These are phyloP conservation scores for Myxozyma melibiosi DNA, from an alignment of 805 yeast genomes.

Conservation along the genomic window DNA sequence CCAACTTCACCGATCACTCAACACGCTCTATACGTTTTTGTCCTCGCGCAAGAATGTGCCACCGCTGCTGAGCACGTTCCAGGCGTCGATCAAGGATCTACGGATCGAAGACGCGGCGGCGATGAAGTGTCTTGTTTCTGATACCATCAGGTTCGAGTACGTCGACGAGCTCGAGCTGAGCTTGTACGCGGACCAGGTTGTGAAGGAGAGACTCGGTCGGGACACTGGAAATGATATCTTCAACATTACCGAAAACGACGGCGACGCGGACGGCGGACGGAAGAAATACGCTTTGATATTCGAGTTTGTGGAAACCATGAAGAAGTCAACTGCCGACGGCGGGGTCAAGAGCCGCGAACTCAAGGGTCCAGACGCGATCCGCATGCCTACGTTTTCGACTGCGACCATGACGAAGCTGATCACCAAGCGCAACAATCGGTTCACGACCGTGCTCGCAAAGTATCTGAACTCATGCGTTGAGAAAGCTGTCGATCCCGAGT, in stretches of 20 bases:
- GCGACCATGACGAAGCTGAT: slow-evolving; percentile 26
- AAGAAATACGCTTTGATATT: slow-evolving; percentile 15
- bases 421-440: slow-evolving; percentile 17
- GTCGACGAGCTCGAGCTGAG: slow-evolving; percentile 25
- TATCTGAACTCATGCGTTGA: slow-evolving; percentile 13
- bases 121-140: slow-evolving; percentile 19
- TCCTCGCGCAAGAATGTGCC: slow-evolving; percentile 62
- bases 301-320: slow-evolving; percentile 27
- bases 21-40: slow-evolving; percentile 62
- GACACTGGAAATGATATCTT: slow-evolving; percentile 27
- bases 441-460: slow-evolving; percentile 10
- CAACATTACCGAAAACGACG: neutral
- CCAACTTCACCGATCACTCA: slow-evolving; percentile 12
- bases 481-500: slow-evolving; percentile 19
- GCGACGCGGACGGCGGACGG: neutral
- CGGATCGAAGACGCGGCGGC: slow-evolving; percentile 20
- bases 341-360: neutral
- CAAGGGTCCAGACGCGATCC: slow-evolving; percentile 4
- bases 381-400: slow-evolving; percentile 26
- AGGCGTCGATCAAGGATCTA: slow-evolving; percentile 52
- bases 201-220: slow-evolving; percentile 1
- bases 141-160: slow-evolving; percentile 23
- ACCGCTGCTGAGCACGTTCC: slow-evolving; percentile 58
- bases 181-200: slow-evolving; percentile 19
- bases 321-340: neutral